Percentiles rank a stretch among this genome's conserved stretches.
Evolutionary conservation across 768 basidiomycete species (phyloP).

Genomic region (Suillus spraguei): DNA sequence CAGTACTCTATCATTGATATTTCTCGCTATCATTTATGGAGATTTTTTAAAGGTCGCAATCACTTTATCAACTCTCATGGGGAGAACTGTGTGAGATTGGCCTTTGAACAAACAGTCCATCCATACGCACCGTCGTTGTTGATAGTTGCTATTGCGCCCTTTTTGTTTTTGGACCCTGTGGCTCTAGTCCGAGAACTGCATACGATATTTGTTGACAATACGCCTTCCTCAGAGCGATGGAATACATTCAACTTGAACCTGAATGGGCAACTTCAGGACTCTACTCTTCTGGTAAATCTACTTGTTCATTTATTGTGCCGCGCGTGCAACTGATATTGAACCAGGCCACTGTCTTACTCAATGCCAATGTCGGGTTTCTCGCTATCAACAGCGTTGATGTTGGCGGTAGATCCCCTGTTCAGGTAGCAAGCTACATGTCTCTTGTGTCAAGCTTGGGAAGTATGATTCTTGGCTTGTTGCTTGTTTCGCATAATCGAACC

Average conservation of each 20-base stretch:
- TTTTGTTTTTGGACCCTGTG: conserved; percentile 55
- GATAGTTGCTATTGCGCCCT: conserved; percentile 40
- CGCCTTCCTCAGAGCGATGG: conserved; percentile 45
- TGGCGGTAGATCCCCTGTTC: conserved; percentile 25
- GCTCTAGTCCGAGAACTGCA: conserved; percentile 47
- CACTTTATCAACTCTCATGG: conserved; percentile 46
- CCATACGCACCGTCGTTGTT: conserved; percentile 34
- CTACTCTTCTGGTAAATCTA: conserved; percentile 51
- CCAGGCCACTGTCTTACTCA: conserved; percentile 52
- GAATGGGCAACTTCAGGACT: conserved; percentile 52
- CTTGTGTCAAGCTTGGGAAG: conserved; percentile 37
- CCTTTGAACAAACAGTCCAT: conserved; percentile 36
- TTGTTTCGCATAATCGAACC: conserved; percentile 40
- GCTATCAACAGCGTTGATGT: conserved; percentile 46
- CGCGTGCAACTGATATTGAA: neutral
- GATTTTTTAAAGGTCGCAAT: conserved; percentile 28
- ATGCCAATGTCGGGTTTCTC: conserved; percentile 55
- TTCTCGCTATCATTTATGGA: neutral
- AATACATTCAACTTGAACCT: conserved; percentile 44
- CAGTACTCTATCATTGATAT: conserved; percentile 6
- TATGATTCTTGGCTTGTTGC: conserved; percentile 38
- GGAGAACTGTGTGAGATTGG: conserved; percentile 45
- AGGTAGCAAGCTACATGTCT: conserved; percentile 43
- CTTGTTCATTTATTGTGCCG: neutral
- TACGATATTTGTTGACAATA: conserved; percentile 50